Evolutionary conservation across 2,329 filamentous ascomycete genomes (phyloP), one percentile per base, ranked within the genome.

Genomic region (Aquanectria penicillioides): DNA sequence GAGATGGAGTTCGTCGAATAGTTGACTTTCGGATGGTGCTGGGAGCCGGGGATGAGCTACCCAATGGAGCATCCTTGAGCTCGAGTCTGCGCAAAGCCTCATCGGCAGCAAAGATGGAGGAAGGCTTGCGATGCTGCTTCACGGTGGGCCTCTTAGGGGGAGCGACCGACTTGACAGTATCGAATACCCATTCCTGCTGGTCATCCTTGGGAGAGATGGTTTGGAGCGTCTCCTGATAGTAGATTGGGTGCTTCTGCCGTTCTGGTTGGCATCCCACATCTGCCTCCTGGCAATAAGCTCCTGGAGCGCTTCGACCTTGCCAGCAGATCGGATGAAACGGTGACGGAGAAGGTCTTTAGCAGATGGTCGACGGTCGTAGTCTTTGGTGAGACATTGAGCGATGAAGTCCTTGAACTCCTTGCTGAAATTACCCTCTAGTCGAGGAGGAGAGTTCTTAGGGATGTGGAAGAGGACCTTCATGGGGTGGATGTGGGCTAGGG

Each of bases 391-490:
- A 73, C 95, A 99, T 66, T 93, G 88, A 0, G 92, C 85, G 17
- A 99, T 84, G 70, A 99, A 99, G 71, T 99, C 94, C 71, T 93
- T 96, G 81, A 98, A 97, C 31, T 97, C 92, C 69, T 85, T 90
- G 76, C 91, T 94, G 77, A 93, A 97, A 60, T 89, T 85, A 18
- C 93, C 94, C 73, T 97, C 93, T 1, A 99, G 81, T 34, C 89
- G 86, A 5, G 95, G 94, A 3, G 95, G 89, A 2, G 91, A 82
- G 68, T 93, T 93, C 78, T 97, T 97, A 7, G 93, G 93, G 60
- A 97, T 97, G 57, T 94, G 84, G 72, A 97, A 95, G 9, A 97
- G 82, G 9, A 96, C 93, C 76, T 97, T 97, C 93, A 97, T 97
- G 4, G 93, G 93, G 73, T 97, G 93, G 1, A 92, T 90, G 62